Conservation (phyloP, 805 yeast genomes). For the Candida sphagnicola region DNA sequence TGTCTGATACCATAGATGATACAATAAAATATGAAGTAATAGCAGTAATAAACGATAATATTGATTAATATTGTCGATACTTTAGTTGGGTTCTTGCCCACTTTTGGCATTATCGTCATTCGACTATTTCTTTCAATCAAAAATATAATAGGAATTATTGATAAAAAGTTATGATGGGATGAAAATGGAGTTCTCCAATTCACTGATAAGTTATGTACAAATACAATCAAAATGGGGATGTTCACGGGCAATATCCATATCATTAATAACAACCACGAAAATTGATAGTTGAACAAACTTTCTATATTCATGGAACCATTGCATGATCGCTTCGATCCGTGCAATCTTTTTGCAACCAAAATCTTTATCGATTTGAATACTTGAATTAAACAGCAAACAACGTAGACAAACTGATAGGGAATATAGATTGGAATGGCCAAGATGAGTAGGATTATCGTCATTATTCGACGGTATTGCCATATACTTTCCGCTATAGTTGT, state of each 20-base stretch:
- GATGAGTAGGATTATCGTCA: conserved; percentile 6
- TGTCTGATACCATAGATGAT: conserved; percentile 74
- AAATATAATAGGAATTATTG: conserved; percentile 68
- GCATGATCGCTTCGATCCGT: conserved; percentile 3
- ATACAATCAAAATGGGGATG: conserved; percentile 73
- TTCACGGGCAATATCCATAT: conserved; percentile 77
- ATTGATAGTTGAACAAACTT: conserved; percentile 52
- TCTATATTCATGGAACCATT: conserved; percentile 1
- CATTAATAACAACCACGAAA: conserved; percentile 64
- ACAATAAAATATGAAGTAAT: conserved; percentile 57
- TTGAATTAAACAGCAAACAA: conserved; percentile 59
- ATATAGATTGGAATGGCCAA: conserved; percentile 53
- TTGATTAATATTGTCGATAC: conserved; percentile 12
- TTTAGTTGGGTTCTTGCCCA: conserved; percentile 9
- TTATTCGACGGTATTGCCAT: conserved; percentile 11
- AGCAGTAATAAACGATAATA: conserved; percentile 7
- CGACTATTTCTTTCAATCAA: conserved; percentile 52
- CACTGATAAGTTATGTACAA: conserved; percentile 72
- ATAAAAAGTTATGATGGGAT: conserved; percentile 79
- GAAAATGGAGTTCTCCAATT: conserved; percentile 82
- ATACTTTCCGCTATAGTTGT: neutral
- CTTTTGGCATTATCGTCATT: conserved; percentile 44
- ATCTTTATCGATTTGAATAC: conserved; percentile 44
- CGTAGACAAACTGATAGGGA: conserved; percentile 79
- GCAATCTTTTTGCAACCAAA: conserved; percentile 1